A percentile compares a stretch with the other conserved stretches of the same genome.
Conservation (phyloP, 2,329 filamentous ascomycete species). For the Botrytis porri region DNA sequence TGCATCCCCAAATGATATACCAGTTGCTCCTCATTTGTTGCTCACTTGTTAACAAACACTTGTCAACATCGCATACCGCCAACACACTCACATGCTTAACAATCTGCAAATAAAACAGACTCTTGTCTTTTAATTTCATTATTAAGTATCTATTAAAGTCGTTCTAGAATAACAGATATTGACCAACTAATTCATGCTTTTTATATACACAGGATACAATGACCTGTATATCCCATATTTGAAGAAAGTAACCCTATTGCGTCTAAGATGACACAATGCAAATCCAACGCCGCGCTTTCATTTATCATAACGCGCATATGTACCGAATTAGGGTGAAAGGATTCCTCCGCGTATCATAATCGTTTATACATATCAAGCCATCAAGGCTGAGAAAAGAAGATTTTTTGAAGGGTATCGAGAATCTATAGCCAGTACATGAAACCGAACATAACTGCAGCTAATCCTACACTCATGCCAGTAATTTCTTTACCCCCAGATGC, state of each 20-base stretch:
- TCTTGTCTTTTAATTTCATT: neutral
- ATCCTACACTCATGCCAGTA: constrained; percentile 48
- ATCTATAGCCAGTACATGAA: constrained; percentile 50
- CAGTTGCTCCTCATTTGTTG: neutral
- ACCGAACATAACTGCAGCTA: constrained; percentile 51
- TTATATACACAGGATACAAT: constrained; percentile 1
- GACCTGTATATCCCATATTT: neutral
- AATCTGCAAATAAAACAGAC: neutral
- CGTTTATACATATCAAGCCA: constrained; percentile 22
- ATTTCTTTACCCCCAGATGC: constrained; percentile 48
- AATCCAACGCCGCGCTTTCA: constrained; percentile 30
- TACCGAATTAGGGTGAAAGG: constrained; percentile 9
- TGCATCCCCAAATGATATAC: neutral
- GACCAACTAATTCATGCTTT: constrained; percentile 8
- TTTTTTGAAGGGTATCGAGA: neutral
- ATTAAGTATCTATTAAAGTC: constrained; percentile 7
- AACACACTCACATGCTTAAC: neutral
- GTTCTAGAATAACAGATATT: neutral
- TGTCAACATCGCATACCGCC: neutral
- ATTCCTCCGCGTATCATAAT: constrained; percentile 17
- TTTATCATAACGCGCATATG: constrained; percentile 29
- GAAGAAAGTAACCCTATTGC: neutral
- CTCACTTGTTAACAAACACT: neutral
- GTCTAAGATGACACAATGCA: constrained; percentile 6
- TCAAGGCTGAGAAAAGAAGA: constrained; percentile 17